A percentile compares a stretch with the other conserved stretches of the same genome.
phyloP scores from a whole-genome alignment of 805 yeast genomes.

The Candida adriatica region DNA sequence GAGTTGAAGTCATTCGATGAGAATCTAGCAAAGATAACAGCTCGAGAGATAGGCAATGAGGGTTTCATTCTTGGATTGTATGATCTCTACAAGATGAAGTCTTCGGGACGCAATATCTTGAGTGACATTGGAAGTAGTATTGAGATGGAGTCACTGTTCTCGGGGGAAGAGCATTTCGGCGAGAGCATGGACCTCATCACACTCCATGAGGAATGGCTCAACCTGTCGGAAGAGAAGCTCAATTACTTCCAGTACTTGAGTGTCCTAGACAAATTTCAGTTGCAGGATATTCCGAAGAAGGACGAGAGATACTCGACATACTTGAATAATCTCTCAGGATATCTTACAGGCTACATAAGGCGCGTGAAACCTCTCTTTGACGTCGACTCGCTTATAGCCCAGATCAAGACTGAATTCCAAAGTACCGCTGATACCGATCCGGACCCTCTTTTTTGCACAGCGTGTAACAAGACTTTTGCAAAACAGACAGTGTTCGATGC shows the following conservation, averaged over 20 bases:
- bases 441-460: conserved; percentile 44
- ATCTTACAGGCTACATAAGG: conserved; percentile 41
- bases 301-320: conserved; percentile 26
- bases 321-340: conserved; percentile 37
- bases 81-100: conserved; percentile 14
- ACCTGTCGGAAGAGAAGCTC: conserved; percentile 31
- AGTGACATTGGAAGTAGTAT: conserved; percentile 46
- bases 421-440: conserved; percentile 7
- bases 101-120: conserved; percentile 26
- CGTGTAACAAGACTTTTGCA: conserved; percentile 59
- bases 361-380: conserved; percentile 44
- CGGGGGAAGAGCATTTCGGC: conserved; percentile 59
- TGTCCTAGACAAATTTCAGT: conserved; percentile 34
- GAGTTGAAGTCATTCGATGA: conserved; percentile 33
- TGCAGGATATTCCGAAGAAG: conserved; percentile 15
- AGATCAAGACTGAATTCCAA: conserved; percentile 12
- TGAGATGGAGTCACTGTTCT: conserved; percentile 42
- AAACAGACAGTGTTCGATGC: conserved; percentile 57
- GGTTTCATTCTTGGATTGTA: conserved; percentile 22
- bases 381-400: conserved; percentile 25
- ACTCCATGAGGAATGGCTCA: conserved; percentile 48
- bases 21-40: conserved; percentile 26
- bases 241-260: conserved; percentile 47
- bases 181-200: conserved; percentile 49
- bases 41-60: conserved; percentile 18